Evolutionary conservation across 164 flowering plant genomes (phyloP), one percentile per base, ranked within the genome.

Genomic region (Liriodendron chinense): DNA sequence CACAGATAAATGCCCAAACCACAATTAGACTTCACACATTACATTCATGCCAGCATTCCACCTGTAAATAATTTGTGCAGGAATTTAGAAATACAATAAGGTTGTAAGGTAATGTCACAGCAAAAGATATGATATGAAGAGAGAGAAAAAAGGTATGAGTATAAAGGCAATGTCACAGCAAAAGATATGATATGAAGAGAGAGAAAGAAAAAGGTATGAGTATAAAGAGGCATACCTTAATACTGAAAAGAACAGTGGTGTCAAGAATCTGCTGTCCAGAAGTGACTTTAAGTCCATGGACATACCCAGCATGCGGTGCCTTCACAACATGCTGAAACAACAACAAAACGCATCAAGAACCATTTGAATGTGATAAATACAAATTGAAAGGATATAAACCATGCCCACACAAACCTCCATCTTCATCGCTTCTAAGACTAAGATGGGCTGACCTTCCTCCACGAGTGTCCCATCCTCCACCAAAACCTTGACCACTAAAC

Each of bases 381-480:
- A 66, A 25, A 81, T 5, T 47, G 24, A 67, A 10, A 79, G 48
- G 24, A 66, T 23, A 56, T 57, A n/a, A 71, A 78, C 2, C 14
- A 71, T 26, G 59, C 10, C n/a, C 69, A n/a, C 10, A 79, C 88
- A 75, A 21, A 93, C 98, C 98, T 96, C 98, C 99, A 96, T 96
- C 84, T 96, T 96, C 99, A 96, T 96, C 67, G 98, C 99, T 86
- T 96, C 99, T 68, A 96, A 80, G 43, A 94, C 98, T 78, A 96
- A 68, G 68, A 93, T 65, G 71, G 96, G 92, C 67, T 91, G 97
- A 28, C 92, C 97, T 69, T 85, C 89, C 79, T 80, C 89, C 73
- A 93, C 94, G 67, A 76, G 86, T 22, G 78, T 72, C 59, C 92
- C 95, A 79, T 96, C 83, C 64, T 89, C 79, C 75, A 83, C 90